Base-by-base conservation (phyloP, 176 grass and related monocot species). In the Rhynchospora tenuis region DNA sequence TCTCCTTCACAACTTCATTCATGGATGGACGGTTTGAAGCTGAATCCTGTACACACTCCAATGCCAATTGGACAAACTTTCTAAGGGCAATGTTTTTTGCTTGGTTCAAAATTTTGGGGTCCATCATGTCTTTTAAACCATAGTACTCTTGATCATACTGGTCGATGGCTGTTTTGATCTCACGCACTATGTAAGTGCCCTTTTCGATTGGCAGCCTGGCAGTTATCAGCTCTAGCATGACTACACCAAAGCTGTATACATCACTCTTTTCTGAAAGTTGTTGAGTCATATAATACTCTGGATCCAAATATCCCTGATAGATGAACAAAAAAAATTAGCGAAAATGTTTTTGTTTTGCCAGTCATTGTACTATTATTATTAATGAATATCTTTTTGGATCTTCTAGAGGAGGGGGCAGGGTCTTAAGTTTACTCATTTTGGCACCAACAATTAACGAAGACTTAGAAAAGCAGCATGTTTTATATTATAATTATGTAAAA, bases 271-370 rank as follows among this genome's bases (percentile, higher is more conserved):
- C 90, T 0, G 92, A 92, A 78, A 91, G 83, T 59, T 93, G 90
- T 24, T 97, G 90, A 4, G 89, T 97, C 95, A 94, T 97, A 84
- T 94, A 97, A 83, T 97, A 97, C 85, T 97, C 92, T 2, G 95
- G 92, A 79, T 94, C 90, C 87, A 94, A 75, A 59, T 97, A 97
- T 6, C 94, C 94, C 91, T 97, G 38, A 38, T 22, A 26, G 50
- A 86, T 48, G 22, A 33, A 78, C 48, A 43, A 51, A 51, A 86
- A 8, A 68, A 66, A 77, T 55, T 77, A 56, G 44, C 48, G 59
- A 38, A 57, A 27, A 43, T 64, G 22, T 51, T 56, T 22, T 38
- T 54, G 48, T 17, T 77, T 55, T 9, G 20, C 52, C 31, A 77
- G 6, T 77, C 24, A 54, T 29, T 15, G 31, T 69, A n/a, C 31